phyloP scores from a whole-genome alignment of 2,329 filamentous ascomycete genomes.

The Aspergillus fijiensis region DNA sequence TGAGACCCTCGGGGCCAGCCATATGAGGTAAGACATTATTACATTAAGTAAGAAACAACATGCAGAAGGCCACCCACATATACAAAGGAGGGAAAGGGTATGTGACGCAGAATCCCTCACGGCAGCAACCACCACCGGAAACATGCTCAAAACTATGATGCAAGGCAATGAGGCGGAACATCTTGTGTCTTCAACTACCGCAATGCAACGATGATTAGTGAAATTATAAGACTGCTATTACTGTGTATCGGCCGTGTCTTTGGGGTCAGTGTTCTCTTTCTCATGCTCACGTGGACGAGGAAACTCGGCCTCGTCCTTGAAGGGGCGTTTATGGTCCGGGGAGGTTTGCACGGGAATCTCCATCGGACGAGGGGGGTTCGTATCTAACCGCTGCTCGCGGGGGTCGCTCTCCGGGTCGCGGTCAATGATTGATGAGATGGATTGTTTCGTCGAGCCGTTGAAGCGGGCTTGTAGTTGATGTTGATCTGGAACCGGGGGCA shows the following conservation, averaged over 20 bases:
- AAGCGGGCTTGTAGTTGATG: slow-evolving; percentile 10
- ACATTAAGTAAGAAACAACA: slow-evolving; percentile 24
- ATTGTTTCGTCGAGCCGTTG: slow-evolving; percentile 39
- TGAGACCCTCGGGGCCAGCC: slow-evolving; percentile 1
- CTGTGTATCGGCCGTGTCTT: slow-evolving; percentile 20
- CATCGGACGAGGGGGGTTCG: slow-evolving; percentile 19
- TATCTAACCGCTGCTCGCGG: slow-evolving; percentile 24
- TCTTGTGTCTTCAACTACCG: slow-evolving; percentile 8
- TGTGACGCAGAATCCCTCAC: slow-evolving; percentile 20
- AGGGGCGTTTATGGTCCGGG: slow-evolving; percentile 13
- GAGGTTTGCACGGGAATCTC: slow-evolving; percentile 23
- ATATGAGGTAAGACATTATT: slow-evolving; percentile 10
- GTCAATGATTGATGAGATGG: slow-evolving; percentile 43
- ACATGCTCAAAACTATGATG: slow-evolving; percentile 19
- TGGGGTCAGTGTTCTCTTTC: slow-evolving; percentile 28
- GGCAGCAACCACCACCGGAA: slow-evolving; percentile 6
- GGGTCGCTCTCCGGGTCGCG: slow-evolving; percentile 28
- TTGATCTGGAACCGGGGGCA: slow-evolving; percentile 18
- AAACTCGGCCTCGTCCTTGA: slow-evolving; percentile 13
- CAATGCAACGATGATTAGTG: slow-evolving; percentile 8
- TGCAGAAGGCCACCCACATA: slow-evolving; percentile 18
- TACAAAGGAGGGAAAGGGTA: slow-evolving; percentile 18
- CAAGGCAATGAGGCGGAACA: slow-evolving; percentile 14
- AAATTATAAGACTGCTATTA: slow-evolving; percentile 20
- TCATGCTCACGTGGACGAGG: slow-evolving; percentile 17